These are phyloP conservation scores for Brettanomyces anomalus DNA, from an alignment of 805 yeast genomes.

Conservation along the genomic window DNA sequence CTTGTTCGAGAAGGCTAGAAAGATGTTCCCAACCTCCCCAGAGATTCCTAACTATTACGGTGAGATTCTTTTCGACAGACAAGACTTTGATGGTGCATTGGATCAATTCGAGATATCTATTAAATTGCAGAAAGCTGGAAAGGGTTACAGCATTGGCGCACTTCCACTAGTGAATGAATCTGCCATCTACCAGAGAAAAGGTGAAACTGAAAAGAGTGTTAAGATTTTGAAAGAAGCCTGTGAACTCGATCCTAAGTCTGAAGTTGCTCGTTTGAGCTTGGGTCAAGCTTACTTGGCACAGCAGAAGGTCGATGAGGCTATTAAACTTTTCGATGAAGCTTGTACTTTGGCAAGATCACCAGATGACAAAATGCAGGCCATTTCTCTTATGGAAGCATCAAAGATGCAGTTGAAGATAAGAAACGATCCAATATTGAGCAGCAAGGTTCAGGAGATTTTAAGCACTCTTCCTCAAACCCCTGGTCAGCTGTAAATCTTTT, in stretches of 20 bases:
- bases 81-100: conserved; percentile 62
- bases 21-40: conserved; percentile 75
- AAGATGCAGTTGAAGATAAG: conserved; percentile 77
- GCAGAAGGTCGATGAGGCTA: conserved; percentile 76
- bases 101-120: conserved; percentile 82
- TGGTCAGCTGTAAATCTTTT: background rate
- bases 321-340: conserved; percentile 72
- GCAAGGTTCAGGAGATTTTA: conserved; percentile 55
- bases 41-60: conserved; percentile 95
- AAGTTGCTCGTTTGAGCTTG: conserved; percentile 80
- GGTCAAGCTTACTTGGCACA: conserved; percentile 86
- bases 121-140: conserved; percentile 65
- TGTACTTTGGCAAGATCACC: conserved; percentile 73
- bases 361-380: conserved; percentile 84
- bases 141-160: conserved; percentile 72
- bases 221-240: conserved; percentile 65
- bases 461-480: conserved; percentile 13
- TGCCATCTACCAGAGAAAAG: conserved; percentile 51
- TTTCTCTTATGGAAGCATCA: conserved; percentile 87
- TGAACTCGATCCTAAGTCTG: conserved; percentile 78
- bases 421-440: conserved; percentile 55
- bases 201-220: conserved; percentile 49
- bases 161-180: conserved; percentile 89
- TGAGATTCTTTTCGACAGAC: conserved; percentile 80
- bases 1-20: conserved; percentile 56